Evolutionary conservation across 78 protist genomes (phyloP), one percentile per base, ranked within the genome.

Genomic region (Monocercomonoides exilis): DNA sequence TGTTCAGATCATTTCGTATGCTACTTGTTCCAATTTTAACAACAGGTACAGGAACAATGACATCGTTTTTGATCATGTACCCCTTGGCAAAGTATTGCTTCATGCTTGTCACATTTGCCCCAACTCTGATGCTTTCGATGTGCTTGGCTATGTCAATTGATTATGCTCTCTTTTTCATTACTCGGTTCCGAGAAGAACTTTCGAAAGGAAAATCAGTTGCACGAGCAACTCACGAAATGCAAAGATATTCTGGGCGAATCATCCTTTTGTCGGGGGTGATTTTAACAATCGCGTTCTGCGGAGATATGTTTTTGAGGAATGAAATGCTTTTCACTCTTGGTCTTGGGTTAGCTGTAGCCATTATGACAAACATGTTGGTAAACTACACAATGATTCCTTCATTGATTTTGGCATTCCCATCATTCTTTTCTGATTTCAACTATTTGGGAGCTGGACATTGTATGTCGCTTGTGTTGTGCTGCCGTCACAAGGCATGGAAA

Each of bases 91-190:
- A 1, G 36, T 1, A 0, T 11, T n/a, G n/a, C n/a, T 32, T 35
- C 84, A 43, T 43, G 11, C 80, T 91, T 42, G n/a, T 5, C 44
- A 5, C 86, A 33, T 43, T 89, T 34, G 63, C 85, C 4, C 91
- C 91, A 77, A 44, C 88, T 6, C n/a, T 91, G 44, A 91, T 91
- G 93, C 84, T 91, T 87, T 77, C 89, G 41, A 45, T 92, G 44
- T 21, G 6, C 44, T 4, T 87, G 5, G 93, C 94, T 2, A 54
- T 90, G 90, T 43, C 64, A 11, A 92, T 93, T 77, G 94, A 93
- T 79, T 93, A 93, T 91, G 43, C 85, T 33, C 90, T 93, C 77
- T 93, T 93, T 44, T 44, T 93, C 0, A 89, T 93, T 46, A 32
- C 93, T 29, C 91, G 94, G 64, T 93, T 80, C 54, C 35, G 87